These are phyloP conservation scores for Hortaea werneckii DNA, from an alignment of 2,329 filamentous ascomycete species.

Conservation along the genomic window DNA sequence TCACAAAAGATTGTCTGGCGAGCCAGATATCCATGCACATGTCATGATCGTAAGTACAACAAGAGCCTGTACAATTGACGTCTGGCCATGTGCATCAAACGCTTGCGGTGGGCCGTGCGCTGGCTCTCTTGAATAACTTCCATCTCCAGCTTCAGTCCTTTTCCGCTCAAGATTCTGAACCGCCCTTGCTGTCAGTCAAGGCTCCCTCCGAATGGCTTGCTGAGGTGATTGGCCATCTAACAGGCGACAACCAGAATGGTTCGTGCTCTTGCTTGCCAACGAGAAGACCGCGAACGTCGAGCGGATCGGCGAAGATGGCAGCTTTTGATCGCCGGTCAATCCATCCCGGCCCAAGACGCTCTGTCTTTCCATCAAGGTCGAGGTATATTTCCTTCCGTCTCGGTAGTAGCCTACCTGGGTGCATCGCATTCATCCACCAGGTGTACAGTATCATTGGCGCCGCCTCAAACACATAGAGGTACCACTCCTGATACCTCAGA, in stretches of 20 bases:
- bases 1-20: no score
- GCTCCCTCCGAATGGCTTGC: no score
- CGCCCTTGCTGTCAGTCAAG: no score
- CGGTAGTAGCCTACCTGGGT: slow-evolving; percentile 40
- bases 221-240: slow-evolving; percentile 1
- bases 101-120: no score
- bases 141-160: no score
- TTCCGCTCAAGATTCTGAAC: no score
- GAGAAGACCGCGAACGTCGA: slow-evolving; percentile 4
- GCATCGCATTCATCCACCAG: slow-evolving; percentile 38
- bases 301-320: slow-evolving; percentile 4
- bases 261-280: neutral
- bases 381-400: slow-evolving; percentile 41
- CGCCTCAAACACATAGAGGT: slow-evolving; percentile 45
- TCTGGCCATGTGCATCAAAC: no score
- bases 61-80: no score
- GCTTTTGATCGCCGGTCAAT: slow-evolving; percentile 5
- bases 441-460: slow-evolving; percentile 42
- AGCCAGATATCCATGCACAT: no score
- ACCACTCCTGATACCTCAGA: slow-evolving; percentile 36
- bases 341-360: slow-evolving; percentile 18
- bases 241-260: slow-evolving; percentile 5
- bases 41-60: no score
- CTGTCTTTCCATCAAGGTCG: slow-evolving; percentile 41
- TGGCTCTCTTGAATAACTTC: no score